Base-by-base conservation (phyloP, 2,329 filamentous ascomycete genomes). In the Phaeophleospora eucalypticola region DNA sequence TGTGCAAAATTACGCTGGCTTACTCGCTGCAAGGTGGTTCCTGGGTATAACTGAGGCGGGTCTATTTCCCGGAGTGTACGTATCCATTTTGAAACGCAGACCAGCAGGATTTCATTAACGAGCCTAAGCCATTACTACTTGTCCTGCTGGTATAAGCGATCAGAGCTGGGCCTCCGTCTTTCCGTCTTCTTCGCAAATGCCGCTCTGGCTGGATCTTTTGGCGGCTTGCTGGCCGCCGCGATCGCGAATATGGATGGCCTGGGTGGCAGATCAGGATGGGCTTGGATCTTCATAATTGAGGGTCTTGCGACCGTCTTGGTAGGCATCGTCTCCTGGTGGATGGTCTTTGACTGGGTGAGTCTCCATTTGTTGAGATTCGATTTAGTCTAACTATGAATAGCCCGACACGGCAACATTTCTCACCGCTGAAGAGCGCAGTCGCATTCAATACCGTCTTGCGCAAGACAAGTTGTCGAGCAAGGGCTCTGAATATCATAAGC, bases 111-210 rank as follows among this genome's bases (percentile, higher is more conserved):
- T 15, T 36, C n/a, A 15, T 29, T 24, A 44, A n/a, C n/a, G n/a
- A 2, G 6, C 6, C 24, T 18, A 21, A 9, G 17, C 14, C 86
- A 86, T 56, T 91, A 89, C 65, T 89, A 89, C 62, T 76, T 93
- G 0, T 86, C 82, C 0, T 90, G 86, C 63, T 94, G 88, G 88
- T 95, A 93, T 60, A 84, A 81, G 62, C 77, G 87, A 29, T 79
- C 76, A 14, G 89, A 94, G 60, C 86, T 93, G 45, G 88, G 87
- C 41, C 33, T 53, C 15, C 48, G 49, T 34, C 47, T 85, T 51
- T 86, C 87, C 12, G 81, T 89, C 46, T 91, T 93, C 72, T 94
- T 93, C 71, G 89, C 86, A 0, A 86, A 87, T 0, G 87, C 88
- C 0, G 86, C 88, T 0, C 69, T 93, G 0, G 84, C 87, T 0